Base-by-base conservation (phyloP, 2,329 filamentous ascomycete genomes). In the Leptographium wingfieldii region DNA sequence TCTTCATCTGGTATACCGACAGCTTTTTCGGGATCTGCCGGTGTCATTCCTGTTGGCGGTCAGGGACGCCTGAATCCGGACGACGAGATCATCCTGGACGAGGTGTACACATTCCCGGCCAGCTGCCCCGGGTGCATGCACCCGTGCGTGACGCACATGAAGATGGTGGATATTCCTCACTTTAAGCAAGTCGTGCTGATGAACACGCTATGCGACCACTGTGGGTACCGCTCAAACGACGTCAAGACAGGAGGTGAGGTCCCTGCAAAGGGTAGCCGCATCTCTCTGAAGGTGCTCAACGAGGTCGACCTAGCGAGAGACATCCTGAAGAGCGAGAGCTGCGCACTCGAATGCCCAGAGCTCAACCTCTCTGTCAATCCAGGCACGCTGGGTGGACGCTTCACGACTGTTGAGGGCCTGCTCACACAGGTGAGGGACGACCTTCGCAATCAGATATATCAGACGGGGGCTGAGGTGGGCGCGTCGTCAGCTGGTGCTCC, bases 111-210 rank as follows among this genome's bases (percentile, higher is more conserved):
- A 61, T 94, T 99, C 75, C 92, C 92, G 3, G 87, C 92, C 7
- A 88, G 85, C 61, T 99, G 94, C 72, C 94, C 94, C 0, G 92
- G 90, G 63, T 99, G 94, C 77, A 85, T 86, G 69, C 88, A 88
- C 73, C 76, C 84, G 5, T 96, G 92, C 74, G 84, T 85, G 4
- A 95, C 95, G 11, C 92, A 96, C 73, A 96, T 96, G 90, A 96
- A 96, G 78, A 95, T 96, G 86, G 90, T 97, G 60, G 90, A 95
- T 68, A 96, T 99, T 63, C 94, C 94, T 0, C 88, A 96, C 75
- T 99, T 99, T 77, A 95, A 96, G 75, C 90, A 97, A 70, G 94
- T 99, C 3, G 86, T 96, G 49, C 80, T 99, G 67, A 97, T 96
- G 89, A 92, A 86, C 66, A 97, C 92, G 2, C 86, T 90, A 33